These are phyloP conservation scores for Mycosphaerella arachidis DNA, from an alignment of 2,329 filamentous ascomycete species.

Conservation along the genomic window DNA sequence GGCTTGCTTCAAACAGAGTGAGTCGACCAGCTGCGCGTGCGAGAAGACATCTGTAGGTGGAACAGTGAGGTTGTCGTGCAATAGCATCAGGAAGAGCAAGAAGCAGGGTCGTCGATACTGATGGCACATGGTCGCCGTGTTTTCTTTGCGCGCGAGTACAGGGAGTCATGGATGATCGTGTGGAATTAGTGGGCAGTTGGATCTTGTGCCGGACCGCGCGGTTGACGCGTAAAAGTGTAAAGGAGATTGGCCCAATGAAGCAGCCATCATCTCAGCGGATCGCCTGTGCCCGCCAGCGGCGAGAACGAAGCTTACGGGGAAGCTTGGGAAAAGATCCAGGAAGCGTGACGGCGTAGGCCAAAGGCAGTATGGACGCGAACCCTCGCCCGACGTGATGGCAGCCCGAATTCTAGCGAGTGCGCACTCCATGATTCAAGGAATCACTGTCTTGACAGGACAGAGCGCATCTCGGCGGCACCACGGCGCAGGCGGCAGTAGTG, in stretches of 20 bases:
- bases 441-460: too few relatives aligned
- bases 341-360: not conserved
- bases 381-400: not conserved
- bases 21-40: not conserved
- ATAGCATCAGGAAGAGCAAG: not conserved
- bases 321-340: not conserved
- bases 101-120: not conserved
- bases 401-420: not conserved
- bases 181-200: not conserved
- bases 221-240: not conserved
- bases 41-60: not conserved
- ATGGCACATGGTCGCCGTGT: not conserved
- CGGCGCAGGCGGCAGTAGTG: too few relatives aligned
- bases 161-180: not conserved
- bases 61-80: not conserved
- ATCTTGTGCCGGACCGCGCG: not conserved
- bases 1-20: conserved; percentile 1
- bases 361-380: not conserved
- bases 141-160: not conserved
- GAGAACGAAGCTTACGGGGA: not conserved
- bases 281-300: not conserved
- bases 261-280: not conserved
- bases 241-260: not conserved
- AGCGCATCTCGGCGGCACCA: too few relatives aligned
- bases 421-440: too few relatives aligned